Conservation (phyloP, 2,329 filamentous ascomycete species). For the Penicillium occitanis region DNA sequence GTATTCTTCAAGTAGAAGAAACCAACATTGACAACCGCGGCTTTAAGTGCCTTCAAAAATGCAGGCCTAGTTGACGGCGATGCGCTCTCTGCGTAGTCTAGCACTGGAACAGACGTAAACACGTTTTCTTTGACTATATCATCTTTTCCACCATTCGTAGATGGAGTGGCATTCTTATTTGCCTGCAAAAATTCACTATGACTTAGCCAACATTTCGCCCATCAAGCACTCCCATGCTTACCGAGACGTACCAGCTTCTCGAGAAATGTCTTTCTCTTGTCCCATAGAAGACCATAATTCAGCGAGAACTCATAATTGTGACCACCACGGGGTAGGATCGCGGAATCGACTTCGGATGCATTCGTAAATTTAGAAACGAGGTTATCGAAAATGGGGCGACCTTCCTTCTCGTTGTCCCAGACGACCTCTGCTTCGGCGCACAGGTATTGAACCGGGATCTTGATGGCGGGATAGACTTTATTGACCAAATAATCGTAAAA, state of each 20-base stretch:
- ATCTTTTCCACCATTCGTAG: background rate
- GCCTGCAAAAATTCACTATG: conserved; percentile 1
- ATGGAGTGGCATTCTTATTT: conserved; percentile 4
- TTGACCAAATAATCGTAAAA: conserved; percentile 17
- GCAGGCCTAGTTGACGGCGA: conserved; percentile 26
- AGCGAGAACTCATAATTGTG: conserved; percentile 22
- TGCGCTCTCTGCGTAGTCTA: conserved; percentile 31
- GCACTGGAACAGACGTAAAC: conserved; percentile 34
- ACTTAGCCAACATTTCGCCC: background rate
- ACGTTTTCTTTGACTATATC: conserved; percentile 7
- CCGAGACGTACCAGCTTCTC: conserved; percentile 19
- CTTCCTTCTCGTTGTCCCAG: conserved; percentile 19
- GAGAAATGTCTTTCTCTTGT: conserved; percentile 18
- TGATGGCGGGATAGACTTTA: conserved; percentile 15
- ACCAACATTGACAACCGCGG: conserved; percentile 37
- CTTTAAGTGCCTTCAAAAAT: conserved; percentile 33
- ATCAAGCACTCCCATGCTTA: background rate
- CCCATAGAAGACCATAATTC: conserved; percentile 8
- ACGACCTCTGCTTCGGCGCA: conserved; percentile 19
- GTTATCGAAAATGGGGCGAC: conserved; percentile 15
- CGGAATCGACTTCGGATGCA: conserved; percentile 14
- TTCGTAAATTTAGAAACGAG: conserved; percentile 14
- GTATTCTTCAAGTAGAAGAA: conserved; percentile 39
- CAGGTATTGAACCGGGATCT: conserved; percentile 19
- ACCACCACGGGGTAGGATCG: conserved; percentile 16